Evolutionary conservation across 805 yeast genomes (phyloP).

Genomic region (Lipomyces mesembrius): DNA sequence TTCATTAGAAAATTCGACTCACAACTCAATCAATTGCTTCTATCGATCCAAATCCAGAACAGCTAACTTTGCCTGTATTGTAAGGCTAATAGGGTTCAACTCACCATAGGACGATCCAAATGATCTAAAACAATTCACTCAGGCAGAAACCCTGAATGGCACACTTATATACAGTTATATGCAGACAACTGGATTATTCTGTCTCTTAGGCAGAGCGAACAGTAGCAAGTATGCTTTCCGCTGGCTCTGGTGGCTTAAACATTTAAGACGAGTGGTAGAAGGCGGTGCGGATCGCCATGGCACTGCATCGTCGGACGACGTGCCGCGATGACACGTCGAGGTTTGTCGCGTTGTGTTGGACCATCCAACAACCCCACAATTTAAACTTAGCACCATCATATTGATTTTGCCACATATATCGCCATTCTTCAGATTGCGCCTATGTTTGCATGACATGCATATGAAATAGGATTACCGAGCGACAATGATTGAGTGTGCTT

Average conservation of each 20-base stretch:
- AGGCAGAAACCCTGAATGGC: neutral
- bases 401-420: too few relatives aligned
- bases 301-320: neutral
- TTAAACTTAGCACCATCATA: too few relatives aligned
- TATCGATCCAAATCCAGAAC: neutral
- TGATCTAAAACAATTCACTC: neutral
- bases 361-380: neutral
- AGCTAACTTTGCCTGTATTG: neutral
- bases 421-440: too few relatives aligned
- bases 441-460: too few relatives aligned
- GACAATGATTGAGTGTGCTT: too few relatives aligned
- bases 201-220: neutral
- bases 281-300: neutral
- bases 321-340: neutral
- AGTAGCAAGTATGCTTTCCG: neutral
- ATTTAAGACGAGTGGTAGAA: neutral
- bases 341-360: neutral
- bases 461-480: too few relatives aligned
- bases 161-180: neutral
- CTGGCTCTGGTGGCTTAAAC: neutral
- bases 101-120: conserved; percentile 1
- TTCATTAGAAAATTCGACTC: neutral
- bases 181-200: neutral
- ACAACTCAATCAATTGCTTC: neutral
- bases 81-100: neutral